Evolutionary conservation across 805 yeast species (phyloP).

Genomic region (Zygoascus flipseniorum): DNA sequence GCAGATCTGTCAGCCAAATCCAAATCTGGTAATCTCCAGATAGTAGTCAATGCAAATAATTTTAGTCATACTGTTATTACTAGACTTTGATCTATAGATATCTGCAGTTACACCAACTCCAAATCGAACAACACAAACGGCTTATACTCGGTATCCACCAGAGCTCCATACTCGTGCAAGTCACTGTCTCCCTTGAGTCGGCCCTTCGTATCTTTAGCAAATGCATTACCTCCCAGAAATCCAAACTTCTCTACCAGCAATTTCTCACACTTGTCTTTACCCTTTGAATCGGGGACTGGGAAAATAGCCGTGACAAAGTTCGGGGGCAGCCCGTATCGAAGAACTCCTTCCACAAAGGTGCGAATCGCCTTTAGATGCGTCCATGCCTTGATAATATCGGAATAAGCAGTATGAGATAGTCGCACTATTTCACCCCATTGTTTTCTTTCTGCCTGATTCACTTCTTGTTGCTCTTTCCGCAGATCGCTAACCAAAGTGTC

Average conservation of each 20-base stretch:
- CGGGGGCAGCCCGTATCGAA: constrained; percentile 96
- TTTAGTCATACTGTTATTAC: not conserved
- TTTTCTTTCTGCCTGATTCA: constrained; percentile 65
- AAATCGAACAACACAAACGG: constrained; percentile 83
- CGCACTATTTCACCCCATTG: constrained; percentile 67
- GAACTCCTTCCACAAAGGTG: constrained; percentile 83
- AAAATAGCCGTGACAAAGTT: constrained; percentile 48
- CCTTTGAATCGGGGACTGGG: constrained; percentile 37
- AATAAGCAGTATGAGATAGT: constrained; percentile 80
- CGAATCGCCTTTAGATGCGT: constrained; percentile 82
- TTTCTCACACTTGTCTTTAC: constrained; percentile 49
- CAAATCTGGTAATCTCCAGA: no score
- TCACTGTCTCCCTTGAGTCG: constrained; percentile 47
- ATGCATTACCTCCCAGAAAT: constrained; percentile 86
- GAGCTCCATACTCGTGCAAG: constrained; percentile 78
- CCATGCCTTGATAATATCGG: constrained; percentile 81
- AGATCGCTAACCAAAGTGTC: constrained; percentile 64
- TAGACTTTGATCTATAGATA: not conserved
- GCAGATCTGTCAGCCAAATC: no score
- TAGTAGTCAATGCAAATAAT: no score
- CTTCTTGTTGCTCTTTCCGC: constrained; percentile 70
- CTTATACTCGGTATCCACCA: constrained; percentile 92
- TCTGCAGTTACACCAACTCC: constrained; percentile 23
- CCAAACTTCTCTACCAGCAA: constrained; percentile 72
- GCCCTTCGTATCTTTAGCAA: constrained; percentile 58